Conservation (phyloP, 1,284 basidiomycete genomes). For the Kwoniella shivajii region DNA sequence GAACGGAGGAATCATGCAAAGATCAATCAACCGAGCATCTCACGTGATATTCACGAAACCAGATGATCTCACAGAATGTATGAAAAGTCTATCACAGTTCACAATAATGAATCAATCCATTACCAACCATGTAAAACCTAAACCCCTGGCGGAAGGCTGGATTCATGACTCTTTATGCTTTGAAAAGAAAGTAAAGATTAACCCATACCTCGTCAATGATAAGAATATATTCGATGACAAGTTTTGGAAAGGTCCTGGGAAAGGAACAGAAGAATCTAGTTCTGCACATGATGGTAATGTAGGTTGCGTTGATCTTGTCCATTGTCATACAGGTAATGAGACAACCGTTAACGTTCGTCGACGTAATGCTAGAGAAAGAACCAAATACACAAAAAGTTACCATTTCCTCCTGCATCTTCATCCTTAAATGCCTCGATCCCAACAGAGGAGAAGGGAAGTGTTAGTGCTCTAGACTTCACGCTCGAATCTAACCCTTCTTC, state of each 20-base stretch:
- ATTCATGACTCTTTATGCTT: background rate
- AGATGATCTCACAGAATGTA: background rate
- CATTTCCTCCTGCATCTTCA: no score
- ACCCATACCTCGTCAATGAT: background rate
- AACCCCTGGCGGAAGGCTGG: conserved; percentile 1
- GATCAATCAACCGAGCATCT: background rate
- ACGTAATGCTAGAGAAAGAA: no score
- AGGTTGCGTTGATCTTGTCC: no score
- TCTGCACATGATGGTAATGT: background rate
- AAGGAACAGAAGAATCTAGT: background rate
- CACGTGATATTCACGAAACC: conserved; percentile 1
- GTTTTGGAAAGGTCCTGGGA: background rate
- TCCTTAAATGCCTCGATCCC: no score
- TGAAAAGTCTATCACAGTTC: background rate
- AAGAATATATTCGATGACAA: background rate
- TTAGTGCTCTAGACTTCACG: no score
- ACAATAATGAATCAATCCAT: background rate
- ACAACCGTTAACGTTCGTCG: background rate
- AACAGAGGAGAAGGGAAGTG: no score
- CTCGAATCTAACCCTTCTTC: no score
- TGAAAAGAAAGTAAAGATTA: background rate
- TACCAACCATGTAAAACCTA: background rate
- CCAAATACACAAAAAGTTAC: no score
- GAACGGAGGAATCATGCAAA: background rate
- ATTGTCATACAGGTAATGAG: background rate